phyloP scores from a whole-genome alignment of 768 basidiomycete genomes.

The Phallus indusiatus region DNA sequence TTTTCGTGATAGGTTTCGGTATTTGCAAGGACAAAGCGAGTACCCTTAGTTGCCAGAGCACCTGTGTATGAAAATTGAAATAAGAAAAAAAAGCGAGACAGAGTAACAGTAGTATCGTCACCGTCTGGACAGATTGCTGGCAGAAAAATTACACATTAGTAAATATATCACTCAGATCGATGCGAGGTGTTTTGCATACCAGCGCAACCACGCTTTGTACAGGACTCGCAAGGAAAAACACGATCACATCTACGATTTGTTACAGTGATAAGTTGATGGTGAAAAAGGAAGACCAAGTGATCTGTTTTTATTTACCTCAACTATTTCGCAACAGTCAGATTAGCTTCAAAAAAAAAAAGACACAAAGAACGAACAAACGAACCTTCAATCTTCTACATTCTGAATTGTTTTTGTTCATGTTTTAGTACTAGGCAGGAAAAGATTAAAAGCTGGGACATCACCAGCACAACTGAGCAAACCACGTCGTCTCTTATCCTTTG shows the following conservation, averaged over 20 bases:
- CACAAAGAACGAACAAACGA: neutral
- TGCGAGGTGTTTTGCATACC: neutral
- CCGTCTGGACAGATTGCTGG: constrained; percentile 8
- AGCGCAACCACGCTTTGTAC: constrained; percentile 13
- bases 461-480: neutral
- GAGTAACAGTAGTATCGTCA: neutral
- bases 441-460: neutral
- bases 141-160: neutral
- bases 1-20: constrained; percentile 16
- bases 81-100: neutral
- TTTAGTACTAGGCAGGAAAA: neutral
- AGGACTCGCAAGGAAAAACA: constrained; percentile 13
- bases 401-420: neutral
- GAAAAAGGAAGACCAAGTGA: neutral
- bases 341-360: neutral
- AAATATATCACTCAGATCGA: neutral
- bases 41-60: constrained; percentile 3
- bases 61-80: neutral
- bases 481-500: neutral
- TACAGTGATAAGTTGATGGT: neutral
- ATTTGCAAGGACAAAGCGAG: constrained; percentile 16
- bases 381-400: constrained; percentile 7
- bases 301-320: neutral
- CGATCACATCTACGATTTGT: constrained; percentile 7
- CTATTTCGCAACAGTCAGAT: neutral